phyloP scores from a whole-genome alignment of 306 rosid genomes.

The Erythrophleum fordii region DNA sequence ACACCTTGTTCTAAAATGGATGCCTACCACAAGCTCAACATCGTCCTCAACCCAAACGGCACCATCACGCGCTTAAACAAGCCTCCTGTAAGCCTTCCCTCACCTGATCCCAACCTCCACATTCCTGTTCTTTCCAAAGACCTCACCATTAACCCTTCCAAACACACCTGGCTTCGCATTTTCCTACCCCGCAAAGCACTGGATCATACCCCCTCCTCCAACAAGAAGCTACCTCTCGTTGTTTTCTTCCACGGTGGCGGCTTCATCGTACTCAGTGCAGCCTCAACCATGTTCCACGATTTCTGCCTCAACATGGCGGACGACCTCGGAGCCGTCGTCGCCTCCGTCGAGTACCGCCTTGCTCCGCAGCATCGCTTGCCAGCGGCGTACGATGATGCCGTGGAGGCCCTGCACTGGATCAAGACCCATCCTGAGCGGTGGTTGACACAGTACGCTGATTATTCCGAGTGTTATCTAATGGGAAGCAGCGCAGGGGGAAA shows the following conservation, averaged over 20 bases:
- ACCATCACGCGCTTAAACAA: slow-evolving; percentile 30
- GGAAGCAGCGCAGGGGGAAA: slow-evolving; percentile 47
- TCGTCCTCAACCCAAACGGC: slow-evolving; percentile 31
- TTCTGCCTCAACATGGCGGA: slow-evolving; percentile 9
- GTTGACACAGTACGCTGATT: slow-evolving; percentile 39
- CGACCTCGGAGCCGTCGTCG: slow-evolving; percentile 29
- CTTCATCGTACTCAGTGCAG: slow-evolving; percentile 29
- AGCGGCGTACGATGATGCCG: slow-evolving; percentile 43
- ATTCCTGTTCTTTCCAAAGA: slow-evolving; percentile 44
- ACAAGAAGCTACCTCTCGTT: slow-evolving; percentile 9
- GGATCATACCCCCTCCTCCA: not conserved
- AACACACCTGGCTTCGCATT: slow-evolving; percentile 34
- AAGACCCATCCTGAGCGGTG: slow-evolving; percentile 32
- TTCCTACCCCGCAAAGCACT: slow-evolving; percentile 38
- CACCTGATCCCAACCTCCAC: slow-evolving; percentile 28
- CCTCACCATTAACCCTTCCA: slow-evolving; percentile 38
- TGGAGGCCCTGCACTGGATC: slow-evolving; percentile 43
- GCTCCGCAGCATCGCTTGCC: slow-evolving; percentile 45
- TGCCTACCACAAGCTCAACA: slow-evolving; percentile 11
- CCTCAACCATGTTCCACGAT: slow-evolving; percentile 5
- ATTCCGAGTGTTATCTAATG: slow-evolving; percentile 40
- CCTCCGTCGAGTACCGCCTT: slow-evolving; percentile 41
- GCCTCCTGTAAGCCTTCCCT: slow-evolving; percentile 18
- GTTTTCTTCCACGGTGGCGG: slow-evolving; percentile 52
- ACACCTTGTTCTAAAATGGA: not conserved